phyloP scores from a whole-genome alignment of 371 early-diverging fungal species.

The Astathelohania contejeani region DNA sequence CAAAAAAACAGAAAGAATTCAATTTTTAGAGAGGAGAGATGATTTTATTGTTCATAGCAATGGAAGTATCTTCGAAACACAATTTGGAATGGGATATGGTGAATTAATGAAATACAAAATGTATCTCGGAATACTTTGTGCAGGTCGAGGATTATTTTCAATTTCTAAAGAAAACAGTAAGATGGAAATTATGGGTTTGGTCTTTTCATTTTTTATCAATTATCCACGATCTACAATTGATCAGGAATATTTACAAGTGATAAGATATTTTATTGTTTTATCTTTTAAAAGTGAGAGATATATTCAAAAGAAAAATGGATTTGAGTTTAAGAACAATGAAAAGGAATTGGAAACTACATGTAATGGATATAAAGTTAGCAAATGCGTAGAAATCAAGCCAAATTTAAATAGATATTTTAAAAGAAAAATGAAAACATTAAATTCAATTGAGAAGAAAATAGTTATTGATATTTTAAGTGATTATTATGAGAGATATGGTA shows the following conservation, averaged over 20 bases:
- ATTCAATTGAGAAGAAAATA: constrained; percentile 19
- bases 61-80: constrained; percentile 4
- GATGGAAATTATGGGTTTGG: background rate
- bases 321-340: background rate
- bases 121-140: constrained; percentile 18
- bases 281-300: background rate
- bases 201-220: constrained; percentile 17
- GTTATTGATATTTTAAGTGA: constrained; percentile 31
- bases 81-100: too few relatives aligned
- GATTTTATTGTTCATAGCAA: constrained; percentile 6
- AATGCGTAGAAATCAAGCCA: too few relatives aligned
- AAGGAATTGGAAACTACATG: background rate
- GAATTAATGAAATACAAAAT: constrained; percentile 31
- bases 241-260: constrained; percentile 19
- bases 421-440: background rate
- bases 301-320: background rate
- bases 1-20: constrained; percentile 8
- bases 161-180: background rate
- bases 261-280: constrained; percentile 9
- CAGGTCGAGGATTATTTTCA: constrained; percentile 10
- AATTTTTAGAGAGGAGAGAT: background rate
- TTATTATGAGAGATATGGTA: constrained; percentile 29
- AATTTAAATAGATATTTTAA: too few relatives aligned
- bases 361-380: too few relatives aligned
- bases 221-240: constrained; percentile 11